Evolutionary conservation across 306 rosid species (phyloP).

Genomic region (Hippophae tibetana): DNA sequence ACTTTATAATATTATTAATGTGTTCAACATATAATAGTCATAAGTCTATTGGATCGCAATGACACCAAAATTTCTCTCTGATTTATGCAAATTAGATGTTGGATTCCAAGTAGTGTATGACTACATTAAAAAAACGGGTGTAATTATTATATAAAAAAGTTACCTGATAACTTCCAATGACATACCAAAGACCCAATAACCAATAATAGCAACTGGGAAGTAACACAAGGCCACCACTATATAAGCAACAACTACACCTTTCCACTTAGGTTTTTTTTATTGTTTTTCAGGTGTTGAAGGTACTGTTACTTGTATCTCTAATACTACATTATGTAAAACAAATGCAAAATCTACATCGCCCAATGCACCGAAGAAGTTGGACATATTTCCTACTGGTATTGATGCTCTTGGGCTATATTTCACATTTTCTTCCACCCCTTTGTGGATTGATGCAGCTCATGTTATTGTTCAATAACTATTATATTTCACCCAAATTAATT

Average conservation of each 20-base stretch:
- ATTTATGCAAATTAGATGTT: no score
- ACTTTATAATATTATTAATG: no score
- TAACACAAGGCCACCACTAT: constrained; percentile 32
- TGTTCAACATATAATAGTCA: no score
- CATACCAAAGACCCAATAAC: constrained; percentile 30
- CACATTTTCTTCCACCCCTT: no score
- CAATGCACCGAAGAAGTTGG: constrained; percentile 26
- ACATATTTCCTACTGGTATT: constrained; percentile 18
- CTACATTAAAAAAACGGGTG: no score
- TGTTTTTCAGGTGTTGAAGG: constrained; percentile 34
- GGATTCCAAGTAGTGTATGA: no score
- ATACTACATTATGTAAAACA: constrained; percentile 7
- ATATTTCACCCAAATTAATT: background rate
- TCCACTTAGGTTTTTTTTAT: constrained; percentile 34
- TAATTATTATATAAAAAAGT: no score
- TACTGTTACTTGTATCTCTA: constrained; percentile 34
- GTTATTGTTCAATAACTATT: constrained; percentile 22
- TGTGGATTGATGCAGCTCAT: no score
- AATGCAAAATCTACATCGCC: constrained; percentile 35
- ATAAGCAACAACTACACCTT: constrained; percentile 23
- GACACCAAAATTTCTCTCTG: no score
- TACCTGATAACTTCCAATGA: constrained; percentile 32
- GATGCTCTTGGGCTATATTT: constrained; percentile 11
- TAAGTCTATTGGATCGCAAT: background rate
- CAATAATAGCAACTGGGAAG: constrained; percentile 26